phyloP scores from a whole-genome alignment of 345 rosid species.

The Draba incana region DNA sequence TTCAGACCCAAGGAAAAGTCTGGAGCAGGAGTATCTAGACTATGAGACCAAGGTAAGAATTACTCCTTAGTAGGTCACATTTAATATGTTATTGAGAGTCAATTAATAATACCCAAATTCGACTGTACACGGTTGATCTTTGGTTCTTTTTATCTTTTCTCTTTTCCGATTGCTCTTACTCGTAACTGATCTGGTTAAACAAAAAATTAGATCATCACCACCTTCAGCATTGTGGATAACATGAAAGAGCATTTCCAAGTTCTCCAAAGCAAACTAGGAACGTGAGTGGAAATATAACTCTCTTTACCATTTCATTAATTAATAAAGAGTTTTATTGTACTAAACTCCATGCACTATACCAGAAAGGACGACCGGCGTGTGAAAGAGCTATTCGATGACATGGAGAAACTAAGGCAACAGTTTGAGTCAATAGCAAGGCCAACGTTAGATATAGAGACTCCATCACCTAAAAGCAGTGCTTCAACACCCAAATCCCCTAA shows the following conservation, averaged over 20 bases:
- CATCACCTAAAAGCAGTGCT: conserved; percentile 44
- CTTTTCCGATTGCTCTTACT: neutral
- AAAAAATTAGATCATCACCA: conserved; percentile 70
- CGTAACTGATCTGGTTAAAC: conserved; percentile 16
- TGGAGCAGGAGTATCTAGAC: conserved; percentile 89
- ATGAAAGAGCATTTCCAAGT: conserved; percentile 81
- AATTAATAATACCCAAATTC: neutral
- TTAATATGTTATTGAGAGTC: neutral
- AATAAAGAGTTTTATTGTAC: conserved; percentile 1
- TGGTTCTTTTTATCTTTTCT: no score
- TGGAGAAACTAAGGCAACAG: conserved; percentile 69
- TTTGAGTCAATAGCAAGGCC: conserved; percentile 93
- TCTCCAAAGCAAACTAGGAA: conserved; percentile 52
- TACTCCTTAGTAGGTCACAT: neutral
- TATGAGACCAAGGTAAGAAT: conserved; percentile 81
- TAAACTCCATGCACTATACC: conserved; percentile 33
- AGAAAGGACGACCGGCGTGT: conserved; percentile 70
- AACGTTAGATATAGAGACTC: conserved; percentile 69
- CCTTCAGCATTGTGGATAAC: conserved; percentile 91
- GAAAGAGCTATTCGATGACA: conserved; percentile 75
- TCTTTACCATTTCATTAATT: neutral
- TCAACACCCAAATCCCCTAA: conserved; percentile 42
- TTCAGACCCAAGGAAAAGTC: conserved; percentile 71
- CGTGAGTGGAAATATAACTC: conserved; percentile 47
- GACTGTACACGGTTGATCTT: no score